Conservation (phyloP, 805 yeast genomes). For the Candida vartiovaarae region DNA sequence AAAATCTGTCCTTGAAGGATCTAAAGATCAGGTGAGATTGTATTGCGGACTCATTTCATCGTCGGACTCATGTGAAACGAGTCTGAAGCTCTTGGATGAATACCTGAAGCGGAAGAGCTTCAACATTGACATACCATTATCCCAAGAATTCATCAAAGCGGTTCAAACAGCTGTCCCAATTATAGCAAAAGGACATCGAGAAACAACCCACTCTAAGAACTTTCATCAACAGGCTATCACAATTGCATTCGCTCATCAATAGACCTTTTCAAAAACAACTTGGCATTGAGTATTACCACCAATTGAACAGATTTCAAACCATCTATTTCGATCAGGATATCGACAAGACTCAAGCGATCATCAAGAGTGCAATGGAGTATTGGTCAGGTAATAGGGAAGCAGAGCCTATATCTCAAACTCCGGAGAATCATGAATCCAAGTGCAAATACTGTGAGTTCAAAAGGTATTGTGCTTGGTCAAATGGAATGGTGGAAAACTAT, state of each 20-base stretch:
- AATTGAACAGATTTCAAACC: conserved; percentile 35
- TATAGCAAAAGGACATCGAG: conserved; percentile 18
- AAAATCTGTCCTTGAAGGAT: conserved; percentile 37
- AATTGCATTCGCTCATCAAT: background rate
- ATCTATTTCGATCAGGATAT: conserved; percentile 32
- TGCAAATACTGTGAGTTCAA: conserved; percentile 54
- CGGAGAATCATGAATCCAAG: conserved; percentile 28
- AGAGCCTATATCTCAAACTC: conserved; percentile 30
- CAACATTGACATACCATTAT: conserved; percentile 42
- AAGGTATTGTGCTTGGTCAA: conserved; percentile 35
- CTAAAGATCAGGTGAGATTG: conserved; percentile 54
- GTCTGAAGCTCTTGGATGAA: conserved; percentile 37
- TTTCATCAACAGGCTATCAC: conserved; percentile 32
- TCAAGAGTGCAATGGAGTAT: conserved; percentile 33
- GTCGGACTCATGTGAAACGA: conserved; percentile 23
- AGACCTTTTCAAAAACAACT: conserved; percentile 15
- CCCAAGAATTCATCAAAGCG: conserved; percentile 32
- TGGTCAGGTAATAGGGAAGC: conserved; percentile 59
- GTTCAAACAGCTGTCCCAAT: conserved; percentile 39
- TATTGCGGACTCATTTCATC: conserved; percentile 44
- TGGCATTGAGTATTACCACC: conserved; percentile 48
- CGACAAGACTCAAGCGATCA: conserved; percentile 22
- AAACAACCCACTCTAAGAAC: conserved; percentile 17
- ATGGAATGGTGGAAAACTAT: conserved; percentile 3
- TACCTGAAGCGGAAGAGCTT: conserved; percentile 42